Percentiles rank a stretch among this genome's conserved stretches.
These are phyloP conservation scores for Cercospora sojina DNA, from an alignment of 2,329 filamentous ascomycete genomes.

Conservation along the genomic window DNA sequence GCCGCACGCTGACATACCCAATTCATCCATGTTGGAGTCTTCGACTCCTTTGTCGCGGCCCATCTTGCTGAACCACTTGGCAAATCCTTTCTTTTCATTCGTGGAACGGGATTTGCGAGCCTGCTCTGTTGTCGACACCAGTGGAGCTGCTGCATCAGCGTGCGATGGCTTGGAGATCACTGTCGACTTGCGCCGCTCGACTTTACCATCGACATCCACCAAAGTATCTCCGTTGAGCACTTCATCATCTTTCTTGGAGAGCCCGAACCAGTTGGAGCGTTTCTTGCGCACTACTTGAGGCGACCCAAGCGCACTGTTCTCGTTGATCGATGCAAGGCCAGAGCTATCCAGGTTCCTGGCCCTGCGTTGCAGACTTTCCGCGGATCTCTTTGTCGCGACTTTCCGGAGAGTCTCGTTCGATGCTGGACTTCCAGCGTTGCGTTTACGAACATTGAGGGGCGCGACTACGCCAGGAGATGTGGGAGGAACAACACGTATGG, in stretches of 20 bases:
- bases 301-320: constrained; percentile 30
- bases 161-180: constrained; percentile 33
- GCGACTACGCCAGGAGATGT: constrained; percentile 52
- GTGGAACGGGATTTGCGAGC: constrained; percentile 41
- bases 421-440: constrained; percentile 34
- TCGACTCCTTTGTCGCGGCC: constrained; percentile 37
- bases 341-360: constrained; percentile 20
- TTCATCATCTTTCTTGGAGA: constrained; percentile 30
- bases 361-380: constrained; percentile 27
- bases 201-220: constrained; percentile 18
- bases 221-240: constrained; percentile 9
- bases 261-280: constrained; percentile 50
- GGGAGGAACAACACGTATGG: constrained; percentile 58
- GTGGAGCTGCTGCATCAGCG: constrained; percentile 34
- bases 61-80: constrained; percentile 56
- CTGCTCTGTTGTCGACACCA: constrained; percentile 46
- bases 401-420: constrained; percentile 21
- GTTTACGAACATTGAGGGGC: constrained; percentile 58
- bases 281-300: constrained; percentile 42
- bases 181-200: constrained; percentile 24
- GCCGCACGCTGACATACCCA: constrained; percentile 21
- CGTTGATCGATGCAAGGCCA: constrained; percentile 32
- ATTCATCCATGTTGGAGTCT: constrained; percentile 17
- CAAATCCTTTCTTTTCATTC: constrained; percentile 48
- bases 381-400: constrained; percentile 24